phyloP scores from a whole-genome alignment of 257 asterid species.

The Przewalskia tangutica region DNA sequence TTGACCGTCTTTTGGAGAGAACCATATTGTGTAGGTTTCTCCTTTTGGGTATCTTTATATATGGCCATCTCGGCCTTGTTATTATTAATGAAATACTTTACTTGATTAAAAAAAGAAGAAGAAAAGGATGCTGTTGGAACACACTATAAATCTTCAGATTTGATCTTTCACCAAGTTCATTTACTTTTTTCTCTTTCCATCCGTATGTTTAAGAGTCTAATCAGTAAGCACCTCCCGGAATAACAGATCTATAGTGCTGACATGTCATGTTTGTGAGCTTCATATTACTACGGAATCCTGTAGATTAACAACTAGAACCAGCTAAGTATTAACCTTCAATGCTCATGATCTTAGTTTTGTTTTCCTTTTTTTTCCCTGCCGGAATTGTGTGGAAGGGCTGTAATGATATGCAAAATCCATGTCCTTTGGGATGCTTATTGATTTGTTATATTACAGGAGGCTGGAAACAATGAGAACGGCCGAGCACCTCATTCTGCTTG shows the following conservation, averaged over 20 bases:
- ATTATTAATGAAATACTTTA: too few species aligned
- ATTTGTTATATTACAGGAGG: conserved; percentile 54
- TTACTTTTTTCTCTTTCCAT: background rate
- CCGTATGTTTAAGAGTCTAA: background rate
- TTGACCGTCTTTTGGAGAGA: too few species aligned
- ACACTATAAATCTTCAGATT: background rate
- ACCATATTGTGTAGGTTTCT: too few species aligned
- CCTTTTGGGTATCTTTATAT: too few species aligned
- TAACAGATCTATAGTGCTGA: background rate
- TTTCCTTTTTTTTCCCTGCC: background rate
- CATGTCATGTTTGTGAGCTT: background rate
- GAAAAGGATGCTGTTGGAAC: background rate
- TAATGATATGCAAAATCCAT: background rate
- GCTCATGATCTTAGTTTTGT: background rate
- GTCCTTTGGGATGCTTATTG: conserved; percentile 3
- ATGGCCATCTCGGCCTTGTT: too few species aligned
- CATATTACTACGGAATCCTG: background rate
- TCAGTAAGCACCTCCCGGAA: background rate
- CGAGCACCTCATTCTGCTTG: conserved; percentile 97
- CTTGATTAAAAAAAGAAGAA: too few species aligned
- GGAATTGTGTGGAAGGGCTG: background rate
- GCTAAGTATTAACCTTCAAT: background rate
- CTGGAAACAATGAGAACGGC: conserved; percentile 81
- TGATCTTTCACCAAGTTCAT: background rate
- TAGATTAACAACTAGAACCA: background rate